Evolutionary conservation across 164 flowering plant genomes (phyloP).

Genomic region (Umbilicus rupestris): DNA sequence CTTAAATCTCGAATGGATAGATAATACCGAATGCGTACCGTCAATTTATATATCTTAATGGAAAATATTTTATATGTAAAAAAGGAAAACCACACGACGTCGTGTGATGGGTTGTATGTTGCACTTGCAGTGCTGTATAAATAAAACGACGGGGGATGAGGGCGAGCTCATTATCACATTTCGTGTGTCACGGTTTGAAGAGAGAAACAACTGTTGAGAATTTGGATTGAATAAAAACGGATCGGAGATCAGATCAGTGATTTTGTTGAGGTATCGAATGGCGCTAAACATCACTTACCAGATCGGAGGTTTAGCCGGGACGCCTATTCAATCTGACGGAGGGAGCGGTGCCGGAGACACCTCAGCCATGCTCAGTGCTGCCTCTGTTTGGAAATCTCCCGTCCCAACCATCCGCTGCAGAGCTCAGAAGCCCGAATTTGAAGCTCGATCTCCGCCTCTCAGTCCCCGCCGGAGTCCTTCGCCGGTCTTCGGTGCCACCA

Average conservation of each 20-base stretch:
- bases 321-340: constrained; percentile 19
- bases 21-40: no score
- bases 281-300: constrained; percentile 45
- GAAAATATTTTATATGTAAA: no score
- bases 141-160: no score
- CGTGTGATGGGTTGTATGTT: no score
- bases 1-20: no score
- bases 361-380: constrained; percentile 19
- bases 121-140: no score
- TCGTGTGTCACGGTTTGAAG: no score
- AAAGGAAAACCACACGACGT: no score
- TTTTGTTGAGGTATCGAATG: constrained; percentile 12
- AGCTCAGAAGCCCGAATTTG: constrained; percentile 20
- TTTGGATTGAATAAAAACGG: neutral
- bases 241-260: neutral
- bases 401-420: constrained; percentile 31
- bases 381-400: constrained; percentile 41
- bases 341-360: constrained; percentile 8
- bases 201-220: no score
- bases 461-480: constrained; percentile 41
- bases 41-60: no score
- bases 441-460: constrained; percentile 46
- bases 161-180: no score
- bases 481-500: constrained; percentile 31
- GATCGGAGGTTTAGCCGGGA: constrained; percentile 46